Conservation (phyloP, 2,329 filamentous ascomycete genomes). For the Cercospora zeina region DNA sequence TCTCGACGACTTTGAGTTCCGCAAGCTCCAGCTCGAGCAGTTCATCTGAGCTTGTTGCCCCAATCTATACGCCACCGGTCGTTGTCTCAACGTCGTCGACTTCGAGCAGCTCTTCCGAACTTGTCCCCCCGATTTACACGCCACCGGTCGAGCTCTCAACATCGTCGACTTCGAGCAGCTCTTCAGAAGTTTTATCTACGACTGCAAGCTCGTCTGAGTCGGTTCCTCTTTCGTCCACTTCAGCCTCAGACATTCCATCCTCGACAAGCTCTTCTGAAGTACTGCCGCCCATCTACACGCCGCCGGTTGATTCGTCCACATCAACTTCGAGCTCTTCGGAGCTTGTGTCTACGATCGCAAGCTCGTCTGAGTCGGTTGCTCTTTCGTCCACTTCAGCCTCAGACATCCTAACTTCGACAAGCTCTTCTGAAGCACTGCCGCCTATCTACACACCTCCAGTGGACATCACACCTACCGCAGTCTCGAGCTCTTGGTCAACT, state of each 20-base stretch:
- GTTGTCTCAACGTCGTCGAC: not conserved
- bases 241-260: too few relatives aligned
- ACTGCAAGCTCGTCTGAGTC: not conserved
- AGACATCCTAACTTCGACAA: not conserved
- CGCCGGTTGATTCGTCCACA: not conserved
- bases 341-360: not conserved
- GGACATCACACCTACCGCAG: not conserved
- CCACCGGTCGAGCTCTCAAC: not conserved
- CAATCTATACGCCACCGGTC: not conserved
- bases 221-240: too few relatives aligned
- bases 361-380: not conserved
- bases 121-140: not conserved
- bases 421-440: not conserved
- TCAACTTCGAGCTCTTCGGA: not conserved
- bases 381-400: too few relatives aligned
- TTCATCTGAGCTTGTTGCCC: not conserved
- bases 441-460: slow-evolving; percentile 1
- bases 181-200: not conserved
- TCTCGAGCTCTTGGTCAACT: not conserved
- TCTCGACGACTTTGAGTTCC: not conserved
- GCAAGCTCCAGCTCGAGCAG: not conserved
- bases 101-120: not conserved
- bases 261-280: not conserved
- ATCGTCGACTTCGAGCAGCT: not conserved
- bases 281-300: not conserved